Evolutionary conservation across 2,329 filamentous ascomycete species (phyloP).

Genomic region (Pseudocercospora fijiensis): DNA sequence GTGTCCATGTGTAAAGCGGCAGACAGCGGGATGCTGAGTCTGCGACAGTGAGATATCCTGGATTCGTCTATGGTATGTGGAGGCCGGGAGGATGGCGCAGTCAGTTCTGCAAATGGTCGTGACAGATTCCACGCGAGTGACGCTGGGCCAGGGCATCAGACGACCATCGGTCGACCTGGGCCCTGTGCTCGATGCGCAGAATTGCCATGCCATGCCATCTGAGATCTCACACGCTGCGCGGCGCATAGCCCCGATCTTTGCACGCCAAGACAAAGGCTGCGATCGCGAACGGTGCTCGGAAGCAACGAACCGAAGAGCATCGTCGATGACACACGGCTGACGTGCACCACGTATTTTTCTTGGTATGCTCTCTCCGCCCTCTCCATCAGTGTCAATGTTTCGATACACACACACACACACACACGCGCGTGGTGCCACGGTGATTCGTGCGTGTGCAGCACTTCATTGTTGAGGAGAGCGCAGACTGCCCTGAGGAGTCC

Average conservation of each 20-base stretch:
- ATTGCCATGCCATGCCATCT: conserved; percentile 3
- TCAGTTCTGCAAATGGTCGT: not conserved
- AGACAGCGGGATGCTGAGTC: not conserved
- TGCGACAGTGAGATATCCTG: not conserved
- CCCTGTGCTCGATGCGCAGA: conserved; percentile 4
- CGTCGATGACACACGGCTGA: not conserved
- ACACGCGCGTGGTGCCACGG: not conserved
- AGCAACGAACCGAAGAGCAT: not conserved
- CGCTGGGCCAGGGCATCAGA: not conserved
- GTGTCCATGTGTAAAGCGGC: conserved; percentile 11
- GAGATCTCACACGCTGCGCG: not conserved
- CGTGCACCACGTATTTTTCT: not conserved
- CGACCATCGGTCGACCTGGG: conserved; percentile 8
- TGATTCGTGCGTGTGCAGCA: not conserved
- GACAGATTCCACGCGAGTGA: not conserved
- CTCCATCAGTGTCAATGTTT: not conserved
- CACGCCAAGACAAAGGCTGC: conserved; percentile 1
- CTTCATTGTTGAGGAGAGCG: not conserved
- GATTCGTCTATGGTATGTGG: not conserved
- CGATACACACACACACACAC: not conserved
- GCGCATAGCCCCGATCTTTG: not conserved
- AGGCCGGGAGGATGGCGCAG: not conserved
- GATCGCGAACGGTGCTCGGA: conserved; percentile 4
- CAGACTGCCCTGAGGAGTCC: not conserved
- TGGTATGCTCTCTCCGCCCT: not conserved